Conservation (phyloP, 192 early-diverging fungal genomes). For the Linnemannia exigua region DNA sequence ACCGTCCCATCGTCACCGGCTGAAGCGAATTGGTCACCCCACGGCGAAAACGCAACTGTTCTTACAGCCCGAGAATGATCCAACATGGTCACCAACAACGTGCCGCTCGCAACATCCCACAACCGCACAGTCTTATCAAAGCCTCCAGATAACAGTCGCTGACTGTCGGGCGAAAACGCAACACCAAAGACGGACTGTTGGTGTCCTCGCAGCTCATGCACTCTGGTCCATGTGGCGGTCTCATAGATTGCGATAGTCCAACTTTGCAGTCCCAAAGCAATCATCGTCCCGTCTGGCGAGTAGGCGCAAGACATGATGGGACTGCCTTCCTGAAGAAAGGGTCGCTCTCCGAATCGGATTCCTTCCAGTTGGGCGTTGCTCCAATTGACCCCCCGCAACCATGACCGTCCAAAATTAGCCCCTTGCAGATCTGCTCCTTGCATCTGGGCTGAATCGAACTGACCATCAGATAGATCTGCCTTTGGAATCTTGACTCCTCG, state of each 20-base stretch:
- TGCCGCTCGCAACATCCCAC: not conserved
- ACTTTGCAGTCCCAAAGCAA: not conserved
- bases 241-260: not conserved
- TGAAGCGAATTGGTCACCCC: not conserved
- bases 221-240: not conserved
- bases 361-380: not conserved
- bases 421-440: not conserved
- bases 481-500: not conserved
- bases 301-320: not conserved
- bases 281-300: not conserved
- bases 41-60: not conserved
- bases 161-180: not conserved
- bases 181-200: not conserved
- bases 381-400: not conserved
- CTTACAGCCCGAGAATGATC: accelerated
- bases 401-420: not conserved
- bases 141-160: not conserved
- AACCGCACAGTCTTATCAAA: not conserved
- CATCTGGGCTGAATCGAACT: conserved; percentile 5
- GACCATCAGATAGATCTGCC: not conserved
- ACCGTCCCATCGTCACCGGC: not conserved
- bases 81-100: not conserved
- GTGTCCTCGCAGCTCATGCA: not conserved
- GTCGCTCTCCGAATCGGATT: not conserved
- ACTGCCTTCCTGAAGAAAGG: not conserved